phyloP scores from a whole-genome alignment of 2,329 filamentous ascomycete species.

The Cladosporium colombiae region DNA sequence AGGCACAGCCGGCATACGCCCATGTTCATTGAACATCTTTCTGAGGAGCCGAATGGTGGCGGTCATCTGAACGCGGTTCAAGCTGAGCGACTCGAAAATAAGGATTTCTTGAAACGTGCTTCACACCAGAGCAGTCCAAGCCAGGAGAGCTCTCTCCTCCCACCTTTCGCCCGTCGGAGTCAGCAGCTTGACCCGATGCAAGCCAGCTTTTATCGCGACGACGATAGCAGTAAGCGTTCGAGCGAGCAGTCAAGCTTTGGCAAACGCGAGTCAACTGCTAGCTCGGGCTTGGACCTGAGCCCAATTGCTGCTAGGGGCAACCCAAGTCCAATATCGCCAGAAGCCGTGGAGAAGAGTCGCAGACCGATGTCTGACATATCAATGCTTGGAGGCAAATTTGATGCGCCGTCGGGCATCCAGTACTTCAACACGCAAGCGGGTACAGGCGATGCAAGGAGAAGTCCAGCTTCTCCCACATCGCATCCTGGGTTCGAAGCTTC shows the following conservation, averaged over 20 bases:
- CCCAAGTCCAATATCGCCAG: conserved; percentile 17
- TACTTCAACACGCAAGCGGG: background rate
- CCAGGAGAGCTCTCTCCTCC: conserved; percentile 35
- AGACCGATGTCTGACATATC: conserved; percentile 26
- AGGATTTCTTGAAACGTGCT: conserved; percentile 49
- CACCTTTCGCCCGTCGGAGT: conserved; percentile 39
- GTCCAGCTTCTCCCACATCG: background rate
- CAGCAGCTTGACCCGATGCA: conserved; percentile 35
- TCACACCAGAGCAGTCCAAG: conserved; percentile 33
- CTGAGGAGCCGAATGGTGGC: conserved; percentile 49
- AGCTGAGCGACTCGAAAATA: conserved; percentile 51
- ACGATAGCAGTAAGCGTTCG: conserved; percentile 28
- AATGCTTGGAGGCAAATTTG: conserved; percentile 14
- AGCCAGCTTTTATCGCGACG: conserved; percentile 30
- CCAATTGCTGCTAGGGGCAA: conserved; percentile 28
- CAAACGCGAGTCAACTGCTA: conserved; percentile 25
- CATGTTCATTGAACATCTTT: conserved; percentile 63
- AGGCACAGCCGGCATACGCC: conserved; percentile 53
- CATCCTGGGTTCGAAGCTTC: background rate
- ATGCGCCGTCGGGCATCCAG: background rate
- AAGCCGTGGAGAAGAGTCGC: conserved; percentile 21
- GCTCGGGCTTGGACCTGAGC: conserved; percentile 28
- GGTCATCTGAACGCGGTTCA: conserved; percentile 46
- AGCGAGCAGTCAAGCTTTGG: conserved; percentile 30
- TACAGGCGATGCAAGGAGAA: background rate